Conservation (phyloP, 1,284 basidiomycete genomes). For the Ceraceosorus guamensis region DNA sequence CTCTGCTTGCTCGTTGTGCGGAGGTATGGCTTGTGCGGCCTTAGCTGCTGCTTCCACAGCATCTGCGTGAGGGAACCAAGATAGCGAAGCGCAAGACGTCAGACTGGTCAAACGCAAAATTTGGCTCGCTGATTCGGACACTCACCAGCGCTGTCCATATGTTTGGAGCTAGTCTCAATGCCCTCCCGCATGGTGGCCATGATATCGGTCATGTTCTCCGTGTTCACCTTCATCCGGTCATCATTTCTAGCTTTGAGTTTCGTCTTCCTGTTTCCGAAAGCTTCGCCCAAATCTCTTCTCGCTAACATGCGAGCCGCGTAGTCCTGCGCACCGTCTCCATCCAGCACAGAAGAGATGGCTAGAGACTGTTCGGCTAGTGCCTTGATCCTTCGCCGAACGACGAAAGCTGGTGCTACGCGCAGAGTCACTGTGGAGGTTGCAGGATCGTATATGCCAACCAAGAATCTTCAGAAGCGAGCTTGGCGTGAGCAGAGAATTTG, state of each 20-base stretch:
- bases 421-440: slow-evolving; percentile 34
- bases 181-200: slow-evolving; percentile 15
- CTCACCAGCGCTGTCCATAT: slow-evolving; percentile 3
- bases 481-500: not conserved
- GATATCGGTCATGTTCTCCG: slow-evolving; percentile 33
- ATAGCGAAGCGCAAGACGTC: not conserved
- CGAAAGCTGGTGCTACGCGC: slow-evolving; percentile 37
- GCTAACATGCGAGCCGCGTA: slow-evolving; percentile 27
- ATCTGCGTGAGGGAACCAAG: slow-evolving; percentile 21
- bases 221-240: slow-evolving; percentile 47
- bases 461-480: slow-evolving; percentile 14
- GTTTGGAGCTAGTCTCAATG: slow-evolving; percentile 26
- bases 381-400: slow-evolving; percentile 33
- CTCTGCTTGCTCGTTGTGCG: slow-evolving; percentile 32
- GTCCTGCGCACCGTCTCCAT: slow-evolving; percentile 13
- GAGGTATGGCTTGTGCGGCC: slow-evolving; percentile 34
- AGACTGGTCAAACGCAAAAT: not conserved
- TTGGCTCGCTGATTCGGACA: not conserved
- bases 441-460: slow-evolving; percentile 43
- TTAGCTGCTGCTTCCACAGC: slow-evolving; percentile 27
- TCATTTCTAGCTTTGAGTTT: slow-evolving; percentile 39
- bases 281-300: slow-evolving; percentile 39
- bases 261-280: slow-evolving; percentile 46
- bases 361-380: slow-evolving; percentile 25
- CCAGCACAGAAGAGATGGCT: slow-evolving; percentile 3